Percentiles rank a stretch among this genome's conserved stretches.
Conservation (phyloP, 345 rosid species). For the Carallia pectinifolia region DNA sequence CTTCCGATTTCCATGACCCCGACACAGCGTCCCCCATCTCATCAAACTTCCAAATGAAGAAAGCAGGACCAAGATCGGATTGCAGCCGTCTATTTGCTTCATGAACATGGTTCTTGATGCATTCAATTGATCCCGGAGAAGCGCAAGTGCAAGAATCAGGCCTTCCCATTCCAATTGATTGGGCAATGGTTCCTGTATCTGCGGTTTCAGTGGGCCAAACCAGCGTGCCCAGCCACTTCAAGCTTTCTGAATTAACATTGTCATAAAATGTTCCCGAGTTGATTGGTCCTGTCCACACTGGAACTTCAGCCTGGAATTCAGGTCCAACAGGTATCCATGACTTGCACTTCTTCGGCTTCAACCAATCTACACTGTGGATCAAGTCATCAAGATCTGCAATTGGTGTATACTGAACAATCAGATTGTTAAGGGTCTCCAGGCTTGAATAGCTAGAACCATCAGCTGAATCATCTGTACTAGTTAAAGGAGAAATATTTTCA, state of each 20-base stretch:
- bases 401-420: too few relatives aligned
- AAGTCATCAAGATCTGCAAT: too few relatives aligned
- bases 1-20: slow-evolving; percentile 42
- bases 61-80: slow-evolving; percentile 34
- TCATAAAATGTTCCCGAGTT: slow-evolving; percentile 26
- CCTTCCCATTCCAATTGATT: slow-evolving; percentile 39
- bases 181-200: slow-evolving; percentile 7
- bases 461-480: too few relatives aligned
- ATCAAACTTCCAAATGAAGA: slow-evolving; percentile 41
- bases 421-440: too few relatives aligned
- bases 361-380: too few relatives aligned
- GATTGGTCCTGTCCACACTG: slow-evolving; percentile 35
- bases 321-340: slow-evolving; percentile 40
- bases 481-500: too few relatives aligned
- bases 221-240: slow-evolving; percentile 43
- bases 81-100: slow-evolving; percentile 29
- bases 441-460: too few relatives aligned
- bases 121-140: slow-evolving; percentile 29
- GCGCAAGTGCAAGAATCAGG: slow-evolving; percentile 35
- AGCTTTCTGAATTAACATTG: slow-evolving; percentile 25
- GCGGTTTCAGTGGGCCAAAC: slow-evolving; percentile 41
- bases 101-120: slow-evolving; percentile 31
- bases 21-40: slow-evolving; percentile 39
- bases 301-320: slow-evolving; percentile 47
- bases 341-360: too few relatives aligned